A percentile compares a stretch with the other conserved stretches of the same genome.
These are phyloP conservation scores for Epichloe hybrida DNA, from an alignment of 2,329 filamentous ascomycete species.

Conservation along the genomic window DNA sequence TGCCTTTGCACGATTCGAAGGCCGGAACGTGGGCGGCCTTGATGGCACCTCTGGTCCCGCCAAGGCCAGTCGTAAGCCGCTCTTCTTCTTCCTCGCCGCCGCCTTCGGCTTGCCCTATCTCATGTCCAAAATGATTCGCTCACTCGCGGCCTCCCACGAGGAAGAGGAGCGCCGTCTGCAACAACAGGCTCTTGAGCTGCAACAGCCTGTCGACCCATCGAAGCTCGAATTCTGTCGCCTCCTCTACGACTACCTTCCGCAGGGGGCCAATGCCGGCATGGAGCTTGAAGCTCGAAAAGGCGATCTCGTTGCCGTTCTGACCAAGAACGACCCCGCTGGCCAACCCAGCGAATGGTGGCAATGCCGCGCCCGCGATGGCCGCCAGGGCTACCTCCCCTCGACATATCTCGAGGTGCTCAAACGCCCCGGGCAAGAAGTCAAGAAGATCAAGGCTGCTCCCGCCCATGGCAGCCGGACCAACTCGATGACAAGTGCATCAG, in stretches of 20 bases:
- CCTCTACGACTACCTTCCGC: constrained; percentile 85
- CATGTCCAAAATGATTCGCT: constrained; percentile 89
- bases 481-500: constrained; percentile 33
- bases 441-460: constrained; percentile 37
- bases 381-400: constrained; percentile 81
- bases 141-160: constrained; percentile 72
- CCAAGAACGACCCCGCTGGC: constrained; percentile 83
- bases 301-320: constrained; percentile 85
- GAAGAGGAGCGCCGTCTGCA: constrained; percentile 55
- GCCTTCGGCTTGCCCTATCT: constrained; percentile 93
- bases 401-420: constrained; percentile 73
- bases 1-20: constrained; percentile 82
- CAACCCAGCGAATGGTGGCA: constrained; percentile 96
- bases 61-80: constrained; percentile 82
- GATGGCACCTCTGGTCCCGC: constrained; percentile 52
- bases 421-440: constrained; percentile 35
- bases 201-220: constrained; percentile 59
- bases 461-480: constrained; percentile 34
- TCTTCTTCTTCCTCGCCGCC: constrained; percentile 88
- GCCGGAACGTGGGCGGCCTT: constrained; percentile 40
- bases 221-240: constrained; percentile 96
- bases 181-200: constrained; percentile 35
- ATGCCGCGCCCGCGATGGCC: constrained; percentile 77
- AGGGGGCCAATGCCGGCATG: constrained; percentile 47
- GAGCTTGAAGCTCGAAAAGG: constrained; percentile 90